Base-by-base conservation (phyloP, 2,329 filamentous ascomycete species). In the Onygenales sp. region DNA sequence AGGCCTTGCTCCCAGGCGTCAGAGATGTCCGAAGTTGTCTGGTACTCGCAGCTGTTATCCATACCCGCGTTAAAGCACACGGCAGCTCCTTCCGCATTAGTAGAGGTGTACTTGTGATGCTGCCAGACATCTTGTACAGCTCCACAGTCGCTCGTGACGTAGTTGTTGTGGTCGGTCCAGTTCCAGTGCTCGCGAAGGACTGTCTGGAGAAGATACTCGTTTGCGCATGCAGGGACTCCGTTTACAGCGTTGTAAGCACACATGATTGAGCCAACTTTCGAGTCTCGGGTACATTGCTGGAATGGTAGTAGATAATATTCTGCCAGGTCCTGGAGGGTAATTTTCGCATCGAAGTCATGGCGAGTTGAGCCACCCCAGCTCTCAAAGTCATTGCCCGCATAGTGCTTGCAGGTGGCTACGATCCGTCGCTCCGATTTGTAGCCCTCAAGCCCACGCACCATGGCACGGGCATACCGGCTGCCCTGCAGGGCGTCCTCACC, bases 281-380 rank as follows among this genome's bases (percentile, higher is more conserved):
- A 72, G 58, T 82, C 78, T n/a, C 78, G 72, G 50, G 75, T 81
- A 69, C 82, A 86, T 65, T 74, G 75, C 63, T 83, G 76, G 68
- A 86, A 86, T 0, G 81, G 74, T 1, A 78, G 80, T 43, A 85
- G 69, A 60, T 85, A 86, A 65, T 85, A 86, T 59, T 86, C 83
- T 1, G 75, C 74, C 10, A 86, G 67, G 58, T 86, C 83, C 59
- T 86, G 82, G 45, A 71, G 67, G 4, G 72, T 69, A 50, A 82
- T 74, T 7, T 75, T 69, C 0, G 78, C 78, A 60, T 83, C 71
- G 56, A 78, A 82, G 38, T 72, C 70, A 53, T 78, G 73, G 41
- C 75, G 66, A 41, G 62, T 59, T 33, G 66, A 59, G 1, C 66
- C 67, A 33, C 65, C 62, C 62, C 73, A 73, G 54, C 59, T 54